Conservation (phyloP, 2,329 filamentous ascomycete species). For the Colletotrichum tropicicola region DNA sequence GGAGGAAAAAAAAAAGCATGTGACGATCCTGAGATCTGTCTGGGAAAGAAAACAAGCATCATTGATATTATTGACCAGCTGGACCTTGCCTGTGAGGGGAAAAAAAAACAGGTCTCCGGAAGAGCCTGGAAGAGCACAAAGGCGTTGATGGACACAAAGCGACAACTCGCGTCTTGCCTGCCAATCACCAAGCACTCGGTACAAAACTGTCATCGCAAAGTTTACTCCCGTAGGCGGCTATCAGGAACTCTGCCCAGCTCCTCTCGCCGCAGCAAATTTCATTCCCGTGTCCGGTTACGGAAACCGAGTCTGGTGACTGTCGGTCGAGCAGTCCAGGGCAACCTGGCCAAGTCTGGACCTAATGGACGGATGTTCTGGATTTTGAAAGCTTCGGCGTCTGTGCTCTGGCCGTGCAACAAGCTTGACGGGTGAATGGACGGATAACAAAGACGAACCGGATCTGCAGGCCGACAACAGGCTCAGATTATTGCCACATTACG, state of each 20-base stretch:
- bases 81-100: not conserved
- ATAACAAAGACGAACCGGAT: not conserved
- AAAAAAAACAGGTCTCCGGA: not conserved
- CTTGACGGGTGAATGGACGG: no score
- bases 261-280: not conserved
- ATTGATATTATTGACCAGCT: not conserved
- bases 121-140: not conserved
- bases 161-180: not conserved
- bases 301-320: not conserved
- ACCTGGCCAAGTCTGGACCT: not conserved
- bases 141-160: no score
- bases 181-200: not conserved
- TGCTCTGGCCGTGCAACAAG: not conserved
- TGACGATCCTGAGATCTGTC: constrained; percentile 16
- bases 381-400: not conserved
- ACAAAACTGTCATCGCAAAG: not conserved
- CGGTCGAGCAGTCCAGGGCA: not conserved
- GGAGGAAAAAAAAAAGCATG: constrained; percentile 21
- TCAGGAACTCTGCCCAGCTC: constrained; percentile 2
- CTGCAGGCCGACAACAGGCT: not conserved
- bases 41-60: constrained; percentile 17
- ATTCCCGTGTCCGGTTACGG: not conserved
- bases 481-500: not conserved
- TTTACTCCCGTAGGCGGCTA: not conserved
- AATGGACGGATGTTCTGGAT: not conserved